A percentile compares a stretch with the other conserved stretches of the same genome.
Conservation (phyloP, 495 filamentous ascomycete species). For the Sphaerosporella brunnea region DNA sequence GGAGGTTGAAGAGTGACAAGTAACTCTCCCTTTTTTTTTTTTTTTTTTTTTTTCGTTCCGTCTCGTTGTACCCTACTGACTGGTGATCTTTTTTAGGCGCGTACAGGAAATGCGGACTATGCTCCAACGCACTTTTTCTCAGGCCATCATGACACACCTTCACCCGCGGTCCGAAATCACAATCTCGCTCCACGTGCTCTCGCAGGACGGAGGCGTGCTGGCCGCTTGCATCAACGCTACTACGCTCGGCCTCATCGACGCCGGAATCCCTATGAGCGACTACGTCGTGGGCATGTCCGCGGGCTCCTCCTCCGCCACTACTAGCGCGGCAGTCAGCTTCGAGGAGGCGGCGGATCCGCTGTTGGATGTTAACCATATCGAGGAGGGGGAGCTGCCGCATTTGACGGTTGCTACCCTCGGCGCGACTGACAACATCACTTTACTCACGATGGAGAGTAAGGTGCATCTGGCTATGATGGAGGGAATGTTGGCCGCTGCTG, state of each 20-base stretch:
- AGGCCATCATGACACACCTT: slow-evolving; percentile 62
- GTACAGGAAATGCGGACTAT: slow-evolving; percentile 63
- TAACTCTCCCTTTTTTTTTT: slow-evolving; percentile 29
- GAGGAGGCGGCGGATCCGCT: slow-evolving; percentile 56
- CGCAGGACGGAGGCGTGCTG: slow-evolving; percentile 75
- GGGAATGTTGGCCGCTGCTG: slow-evolving; percentile 75
- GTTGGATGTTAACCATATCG: slow-evolving; percentile 66
- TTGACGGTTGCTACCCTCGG: slow-evolving; percentile 71
- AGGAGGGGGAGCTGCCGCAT: slow-evolving; percentile 80
- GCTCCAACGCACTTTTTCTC: slow-evolving; percentile 52
- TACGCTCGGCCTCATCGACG: slow-evolving; percentile 82
- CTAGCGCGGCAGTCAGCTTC: slow-evolving; percentile 35
- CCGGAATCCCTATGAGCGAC: slow-evolving; percentile 83
- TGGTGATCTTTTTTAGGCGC: slow-evolving; percentile 41
- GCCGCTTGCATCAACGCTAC: slow-evolving; percentile 80
- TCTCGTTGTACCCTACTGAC: not conserved
- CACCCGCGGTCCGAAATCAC: slow-evolving; percentile 76
- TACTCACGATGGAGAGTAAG: slow-evolving; percentile 68
- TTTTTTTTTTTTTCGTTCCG: too few relatives aligned
- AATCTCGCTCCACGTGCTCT: slow-evolving; percentile 71
- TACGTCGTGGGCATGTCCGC: slow-evolving; percentile 78
- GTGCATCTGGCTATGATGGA: slow-evolving; percentile 63
- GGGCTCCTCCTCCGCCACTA: slow-evolving; percentile 34
- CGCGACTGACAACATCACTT: slow-evolving; percentile 50
- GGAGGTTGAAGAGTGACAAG: slow-evolving; percentile 57